These are phyloP conservation scores for Sarocladiaceae sp. DNA, from an alignment of 2,329 filamentous ascomycete species.

Conservation along the genomic window DNA sequence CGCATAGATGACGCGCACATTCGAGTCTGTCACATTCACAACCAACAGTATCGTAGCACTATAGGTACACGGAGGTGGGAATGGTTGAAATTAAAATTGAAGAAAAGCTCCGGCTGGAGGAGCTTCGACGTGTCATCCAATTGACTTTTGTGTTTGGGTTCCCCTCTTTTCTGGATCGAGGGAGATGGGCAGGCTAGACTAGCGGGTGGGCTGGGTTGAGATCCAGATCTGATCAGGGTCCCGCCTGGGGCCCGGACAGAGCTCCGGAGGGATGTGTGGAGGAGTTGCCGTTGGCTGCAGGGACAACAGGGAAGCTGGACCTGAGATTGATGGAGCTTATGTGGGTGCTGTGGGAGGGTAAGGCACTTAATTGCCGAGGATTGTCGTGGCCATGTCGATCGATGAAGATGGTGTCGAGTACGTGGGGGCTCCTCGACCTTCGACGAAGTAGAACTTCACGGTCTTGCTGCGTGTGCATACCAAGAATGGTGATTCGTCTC, in stretches of 20 bases:
- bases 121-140: conserved; percentile 5
- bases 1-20: conserved; percentile 10
- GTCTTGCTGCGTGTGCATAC: neutral
- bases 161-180: neutral
- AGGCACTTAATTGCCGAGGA: neutral
- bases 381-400: neutral
- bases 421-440: neutral
- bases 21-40: no score
- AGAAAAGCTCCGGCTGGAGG: no score
- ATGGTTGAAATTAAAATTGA: no score
- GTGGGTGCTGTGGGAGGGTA: no score
- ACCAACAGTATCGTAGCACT: neutral
- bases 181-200: no score
- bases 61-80: no score
- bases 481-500: neutral
- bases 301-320: neutral
- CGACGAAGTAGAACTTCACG: neutral
- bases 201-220: neutral
- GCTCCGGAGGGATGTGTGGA: neutral
- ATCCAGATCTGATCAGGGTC: neutral
- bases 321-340: neutral
- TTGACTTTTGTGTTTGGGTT: neutral
- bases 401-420: neutral
- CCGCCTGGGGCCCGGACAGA: neutral
- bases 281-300: neutral